Conservation (phyloP, 163 green algal species). For the Chlamydomonas reinhardtii region DNA sequence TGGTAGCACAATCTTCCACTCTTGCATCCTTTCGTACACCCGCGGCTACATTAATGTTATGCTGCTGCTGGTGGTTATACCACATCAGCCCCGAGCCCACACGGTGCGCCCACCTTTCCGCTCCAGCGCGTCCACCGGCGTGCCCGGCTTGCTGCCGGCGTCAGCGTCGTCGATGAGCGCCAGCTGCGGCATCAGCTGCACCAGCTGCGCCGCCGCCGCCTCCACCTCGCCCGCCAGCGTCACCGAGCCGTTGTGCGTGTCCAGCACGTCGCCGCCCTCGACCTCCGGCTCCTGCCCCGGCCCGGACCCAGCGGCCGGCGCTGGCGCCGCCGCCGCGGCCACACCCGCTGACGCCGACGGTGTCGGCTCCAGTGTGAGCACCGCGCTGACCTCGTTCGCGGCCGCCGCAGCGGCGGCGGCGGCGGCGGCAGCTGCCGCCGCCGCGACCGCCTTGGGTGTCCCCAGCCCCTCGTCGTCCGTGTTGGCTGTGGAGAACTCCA, state of each 20-base stretch:
- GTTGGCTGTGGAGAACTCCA: constrained; percentile 41
- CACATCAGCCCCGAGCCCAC: too few species aligned
- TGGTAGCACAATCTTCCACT: too few species aligned
- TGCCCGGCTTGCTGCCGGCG: too few species aligned
- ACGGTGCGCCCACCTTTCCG: constrained; percentile 11
- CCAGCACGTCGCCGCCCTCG: not conserved
- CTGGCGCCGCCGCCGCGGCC: not conserved
- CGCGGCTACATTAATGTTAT: too few species aligned
- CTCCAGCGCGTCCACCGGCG: not conserved
- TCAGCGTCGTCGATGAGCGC: not conserved
- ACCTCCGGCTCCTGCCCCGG: not conserved
- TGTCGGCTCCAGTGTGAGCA: not conserved
- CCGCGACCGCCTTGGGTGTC: not conserved
- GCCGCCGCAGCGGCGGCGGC: too few species aligned
- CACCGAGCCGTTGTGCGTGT: not conserved
- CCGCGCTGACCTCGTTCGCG: not conserved
- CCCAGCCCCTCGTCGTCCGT: constrained; percentile 37
- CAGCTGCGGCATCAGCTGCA: not conserved
- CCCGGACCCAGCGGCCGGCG: not conserved
- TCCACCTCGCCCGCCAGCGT: constrained; percentile 2
- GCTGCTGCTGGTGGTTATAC: too few species aligned
- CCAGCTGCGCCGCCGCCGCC: not conserved
- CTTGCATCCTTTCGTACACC: too few species aligned
- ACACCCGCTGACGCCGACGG: not conserved
- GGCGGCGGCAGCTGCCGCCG: too few species aligned